phyloP scores from a whole-genome alignment of 176 grass and related monocot species.

The Tuctoria greenei region DNA sequence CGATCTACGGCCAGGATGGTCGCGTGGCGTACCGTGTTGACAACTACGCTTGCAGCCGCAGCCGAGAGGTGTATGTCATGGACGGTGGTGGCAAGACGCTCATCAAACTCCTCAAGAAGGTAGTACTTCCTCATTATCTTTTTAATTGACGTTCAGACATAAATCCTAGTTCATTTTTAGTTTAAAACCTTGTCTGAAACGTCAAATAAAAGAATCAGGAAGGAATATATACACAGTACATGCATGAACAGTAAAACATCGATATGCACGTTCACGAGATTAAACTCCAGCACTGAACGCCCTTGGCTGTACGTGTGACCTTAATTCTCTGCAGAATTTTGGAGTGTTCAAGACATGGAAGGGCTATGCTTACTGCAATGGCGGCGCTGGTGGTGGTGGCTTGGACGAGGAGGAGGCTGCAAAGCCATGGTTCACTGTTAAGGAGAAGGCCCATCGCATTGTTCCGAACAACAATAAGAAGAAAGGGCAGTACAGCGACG shows the following conservation, averaged over 20 bases:
- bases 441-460: conserved; percentile 13
- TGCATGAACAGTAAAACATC: no score
- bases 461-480: no score
- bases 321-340: conserved; percentile 38
- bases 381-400: background rate
- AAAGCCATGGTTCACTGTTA: conserved; percentile 62
- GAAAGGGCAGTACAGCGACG: conserved; percentile 14
- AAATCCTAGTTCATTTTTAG: no score
- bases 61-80: conserved; percentile 64
- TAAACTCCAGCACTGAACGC: background rate
- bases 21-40: conserved; percentile 72
- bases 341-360: conserved; percentile 40
- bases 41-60: conserved; percentile 66
- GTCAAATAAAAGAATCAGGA: no score
- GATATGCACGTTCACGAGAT: background rate
- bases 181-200: no score
- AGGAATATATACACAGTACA: background rate
- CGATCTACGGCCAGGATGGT: conserved; percentile 63
- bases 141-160: no score
- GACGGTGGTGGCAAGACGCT: conserved; percentile 56
- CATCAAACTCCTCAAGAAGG: conserved; percentile 64
- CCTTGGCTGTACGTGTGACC: background rate
- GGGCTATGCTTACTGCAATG: conserved; percentile 16
- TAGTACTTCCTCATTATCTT: no score
- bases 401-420: conserved; percentile 20